Conservation (phyloP, 176 grass and related monocot species). For the Secale cereale region DNA sequence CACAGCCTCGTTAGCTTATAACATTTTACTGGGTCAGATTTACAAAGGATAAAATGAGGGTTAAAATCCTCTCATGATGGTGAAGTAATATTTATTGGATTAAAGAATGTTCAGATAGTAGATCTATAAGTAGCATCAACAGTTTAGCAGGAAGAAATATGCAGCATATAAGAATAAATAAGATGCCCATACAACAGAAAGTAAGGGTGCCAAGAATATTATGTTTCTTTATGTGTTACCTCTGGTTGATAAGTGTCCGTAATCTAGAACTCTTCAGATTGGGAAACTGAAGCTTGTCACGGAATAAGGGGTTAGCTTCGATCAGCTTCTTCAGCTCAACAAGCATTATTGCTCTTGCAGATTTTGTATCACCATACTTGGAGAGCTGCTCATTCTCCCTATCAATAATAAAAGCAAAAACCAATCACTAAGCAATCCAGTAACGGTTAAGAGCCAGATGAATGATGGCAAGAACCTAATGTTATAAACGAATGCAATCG, state of each 20-base stretch:
- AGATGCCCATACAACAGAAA: not conserved
- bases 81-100: not conserved
- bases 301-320: constrained; percentile 95
- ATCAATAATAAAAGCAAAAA: constrained; percentile 20
- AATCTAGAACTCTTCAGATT: constrained; percentile 93
- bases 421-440: constrained; percentile 13
- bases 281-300: constrained; percentile 97
- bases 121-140: not conserved
- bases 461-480: not conserved
- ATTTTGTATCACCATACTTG: constrained; percentile 99
- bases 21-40: not conserved
- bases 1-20: not conserved
- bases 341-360: constrained; percentile 95
- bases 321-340: constrained; percentile 97
- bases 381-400: constrained; percentile 99
- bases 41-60: not conserved
- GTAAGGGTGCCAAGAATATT: not conserved
- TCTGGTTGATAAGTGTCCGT: constrained; percentile 96
- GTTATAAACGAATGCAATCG: not conserved
- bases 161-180: not conserved
- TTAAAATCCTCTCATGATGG: not conserved
- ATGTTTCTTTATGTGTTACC: constrained; percentile 38
- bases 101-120: not conserved
- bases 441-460: not conserved
- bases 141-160: not conserved